Evolutionary conservation across 1,284 basidiomycete genomes (phyloP), one percentile per base, ranked within the genome.

Genomic region (Sporisorium graminicola): DNA sequence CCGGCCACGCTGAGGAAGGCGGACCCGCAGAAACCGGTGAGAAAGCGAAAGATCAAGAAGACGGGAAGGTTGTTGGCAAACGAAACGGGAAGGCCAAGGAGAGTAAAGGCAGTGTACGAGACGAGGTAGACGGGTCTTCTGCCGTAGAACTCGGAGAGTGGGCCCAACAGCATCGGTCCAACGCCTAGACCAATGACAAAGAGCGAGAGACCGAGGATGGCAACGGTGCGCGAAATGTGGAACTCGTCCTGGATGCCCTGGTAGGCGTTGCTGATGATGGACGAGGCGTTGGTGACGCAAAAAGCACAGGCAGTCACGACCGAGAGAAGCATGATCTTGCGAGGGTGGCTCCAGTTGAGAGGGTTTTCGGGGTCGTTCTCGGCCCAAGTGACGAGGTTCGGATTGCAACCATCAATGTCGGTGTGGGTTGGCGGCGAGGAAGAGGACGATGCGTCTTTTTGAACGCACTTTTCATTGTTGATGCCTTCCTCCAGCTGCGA

Each of bases 131-230:
- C 65, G 13, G 75, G 78, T 40, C 72, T 43, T 4, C 79, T 51
- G 2, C 91, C 91, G 73, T 89, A 88, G 27, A 90, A 87, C 76
- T 90, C 89, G 46, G 88, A 88, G 7, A 89, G 75, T 0, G 90
- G 90, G 0, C 90, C 90, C 5, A 91, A 88, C 3, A 80, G 50
- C 65, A 80, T 65, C 5, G 80, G 80, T 1, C 80, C 80, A n/a
- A 82, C 59, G 4, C 78, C 80, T 1, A 82, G 64, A 1, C 90
- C 91, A 20, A 85, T 74, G 20, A 89, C 88, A 57, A 91, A 94
- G 6, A 94, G 82, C 62, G 90, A 91, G 43, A 94, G 88, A 3
- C 89, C 89, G 13, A 94, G 88, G 85, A 92, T 90, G 2, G 93
- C 91, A 71, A 93, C 91, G 70, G 90, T 89, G 33, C 88, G 87